Base-by-base conservation (phyloP, 768 basidiomycete genomes). In the Pseudohyphozyma bogoriensis region DNA sequence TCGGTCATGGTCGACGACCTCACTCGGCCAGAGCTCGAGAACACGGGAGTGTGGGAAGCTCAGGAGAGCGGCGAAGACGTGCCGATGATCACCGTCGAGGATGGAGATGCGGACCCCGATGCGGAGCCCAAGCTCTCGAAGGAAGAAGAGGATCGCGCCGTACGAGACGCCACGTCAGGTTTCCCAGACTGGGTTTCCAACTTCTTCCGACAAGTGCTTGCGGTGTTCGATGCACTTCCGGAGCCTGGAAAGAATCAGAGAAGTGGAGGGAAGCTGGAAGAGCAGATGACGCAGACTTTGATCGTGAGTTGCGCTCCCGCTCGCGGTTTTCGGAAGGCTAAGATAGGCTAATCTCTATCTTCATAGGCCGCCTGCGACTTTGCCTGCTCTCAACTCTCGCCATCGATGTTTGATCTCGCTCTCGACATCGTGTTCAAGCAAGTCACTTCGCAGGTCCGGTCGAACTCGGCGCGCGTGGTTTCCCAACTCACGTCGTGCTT, bases 381-480 rank as follows among this genome's bases (percentile, higher is more conserved):
- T 69, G 85, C 88, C 44, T 86, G 84, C 73, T 79, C 81, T 18
- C 85, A 87, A 72, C 78, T 87, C 45, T 86, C 85, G 5, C 77
- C 86, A 60, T 75, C 78, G 36, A 79, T 92, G 50, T 92, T 92
- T 71, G 86, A 88, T 69, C 80, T 89, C 52, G 85, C 88, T 16
- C 77, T 96, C 66, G 85, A 86, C 66, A 78, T 93, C 47, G 83
- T 91, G 44, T 85, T 79, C 68, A 83, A 91, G 55, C 93, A 95
- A 70, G 86, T 83, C 1, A 87, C 85, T n/a, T 83, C 86, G 3
- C 90, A 89, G 65, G 85, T 85, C 4, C 87, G 89, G 69, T 84
- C 88, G 44, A 96, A 95, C 72, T 82, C 88, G n/a, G 87, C 92
- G 53, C 79, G 85, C 57, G 87, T 89, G 4, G 86, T 95, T 65